phyloP scores from a whole-genome alignment of 257 asterid species.

The Echites panduratus region DNA sequence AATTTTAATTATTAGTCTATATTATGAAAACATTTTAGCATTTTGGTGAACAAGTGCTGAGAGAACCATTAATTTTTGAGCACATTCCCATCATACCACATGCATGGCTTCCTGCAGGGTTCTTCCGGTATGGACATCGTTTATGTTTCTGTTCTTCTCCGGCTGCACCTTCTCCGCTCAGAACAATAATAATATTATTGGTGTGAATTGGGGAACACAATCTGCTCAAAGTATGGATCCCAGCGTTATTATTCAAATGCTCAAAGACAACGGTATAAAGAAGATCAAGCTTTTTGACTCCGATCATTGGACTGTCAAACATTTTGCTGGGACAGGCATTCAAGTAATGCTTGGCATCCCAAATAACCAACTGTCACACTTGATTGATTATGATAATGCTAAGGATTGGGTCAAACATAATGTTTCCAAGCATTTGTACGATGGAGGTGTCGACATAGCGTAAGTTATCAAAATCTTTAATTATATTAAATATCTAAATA shows the following conservation, averaged over 20 bases:
- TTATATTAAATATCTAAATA: no score
- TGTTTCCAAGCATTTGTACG: slow-evolving; percentile 40
- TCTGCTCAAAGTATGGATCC: slow-evolving; percentile 53
- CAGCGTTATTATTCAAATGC: slow-evolving; percentile 34
- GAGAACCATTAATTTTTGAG: not conserved
- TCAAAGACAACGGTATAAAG: slow-evolving; percentile 53
- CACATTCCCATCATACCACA: not conserved
- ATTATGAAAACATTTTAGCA: no score
- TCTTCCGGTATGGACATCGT: slow-evolving; percentile 8
- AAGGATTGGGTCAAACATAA: slow-evolving; percentile 57
- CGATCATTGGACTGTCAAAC: slow-evolving; percentile 46
- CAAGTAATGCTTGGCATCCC: slow-evolving; percentile 87
- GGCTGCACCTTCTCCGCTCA: slow-evolving; percentile 10
- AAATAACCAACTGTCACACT: slow-evolving; percentile 35
- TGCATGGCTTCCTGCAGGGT: slow-evolving; percentile 9
- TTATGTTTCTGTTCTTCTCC: not conserved
- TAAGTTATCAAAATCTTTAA: no score
- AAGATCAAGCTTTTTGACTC: slow-evolving; percentile 62
- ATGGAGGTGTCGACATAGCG: slow-evolving; percentile 67
- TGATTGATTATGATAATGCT: slow-evolving; percentile 43
- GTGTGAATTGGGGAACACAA: slow-evolving; percentile 82
- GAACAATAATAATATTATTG: slow-evolving; percentile 25
- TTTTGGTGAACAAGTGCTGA: not conserved
- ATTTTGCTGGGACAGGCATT: slow-evolving; percentile 60
- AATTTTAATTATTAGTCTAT: no score